phyloP scores from a whole-genome alignment of 2,329 filamentous ascomycete genomes.

The Curvularia verruculosa region DNA sequence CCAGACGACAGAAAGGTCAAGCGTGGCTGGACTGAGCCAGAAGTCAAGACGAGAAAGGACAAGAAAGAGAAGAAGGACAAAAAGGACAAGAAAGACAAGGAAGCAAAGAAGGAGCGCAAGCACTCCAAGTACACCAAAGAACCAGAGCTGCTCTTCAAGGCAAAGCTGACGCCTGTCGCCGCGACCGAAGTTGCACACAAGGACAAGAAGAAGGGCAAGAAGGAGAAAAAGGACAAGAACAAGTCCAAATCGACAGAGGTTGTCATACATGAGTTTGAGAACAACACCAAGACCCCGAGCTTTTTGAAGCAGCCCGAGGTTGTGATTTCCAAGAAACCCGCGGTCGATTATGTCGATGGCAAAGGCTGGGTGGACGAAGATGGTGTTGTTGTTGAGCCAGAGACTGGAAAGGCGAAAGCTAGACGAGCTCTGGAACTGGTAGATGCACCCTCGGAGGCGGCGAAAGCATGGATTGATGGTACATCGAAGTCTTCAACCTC shows the following conservation, averaged over 20 bases:
- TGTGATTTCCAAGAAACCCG: slow-evolving; percentile 54
- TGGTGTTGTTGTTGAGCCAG: slow-evolving; percentile 74
- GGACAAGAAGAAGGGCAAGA: slow-evolving; percentile 55
- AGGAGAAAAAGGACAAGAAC: slow-evolving; percentile 67
- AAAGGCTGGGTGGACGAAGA: slow-evolving; percentile 86
- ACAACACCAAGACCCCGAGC: slow-evolving; percentile 79
- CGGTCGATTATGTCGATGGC: slow-evolving; percentile 75
- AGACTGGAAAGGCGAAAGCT: slow-evolving; percentile 46
- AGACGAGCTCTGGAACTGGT: slow-evolving; percentile 43
- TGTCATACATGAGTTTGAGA: slow-evolving; percentile 87
- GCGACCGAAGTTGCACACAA: slow-evolving; percentile 45
- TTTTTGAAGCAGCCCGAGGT: slow-evolving; percentile 71
- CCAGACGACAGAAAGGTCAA: slow-evolving; percentile 79
- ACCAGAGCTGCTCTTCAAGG: slow-evolving; percentile 84
- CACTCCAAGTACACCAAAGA: slow-evolving; percentile 82
- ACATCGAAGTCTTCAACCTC: slow-evolving; percentile 24
- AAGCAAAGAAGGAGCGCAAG: slow-evolving; percentile 62
- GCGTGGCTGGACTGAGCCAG: slow-evolving; percentile 83
- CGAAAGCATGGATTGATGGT: slow-evolving; percentile 27
- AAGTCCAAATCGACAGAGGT: slow-evolving; percentile 60
- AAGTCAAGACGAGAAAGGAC: slow-evolving; percentile 53
- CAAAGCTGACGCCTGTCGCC: slow-evolving; percentile 65
- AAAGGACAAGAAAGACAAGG: slow-evolving; percentile 45
- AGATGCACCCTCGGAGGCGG: slow-evolving; percentile 30
- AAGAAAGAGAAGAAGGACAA: slow-evolving; percentile 56